Evolutionary conservation across 805 yeast species (phyloP).

Genomic region (Deakozyma indianensis): DNA sequence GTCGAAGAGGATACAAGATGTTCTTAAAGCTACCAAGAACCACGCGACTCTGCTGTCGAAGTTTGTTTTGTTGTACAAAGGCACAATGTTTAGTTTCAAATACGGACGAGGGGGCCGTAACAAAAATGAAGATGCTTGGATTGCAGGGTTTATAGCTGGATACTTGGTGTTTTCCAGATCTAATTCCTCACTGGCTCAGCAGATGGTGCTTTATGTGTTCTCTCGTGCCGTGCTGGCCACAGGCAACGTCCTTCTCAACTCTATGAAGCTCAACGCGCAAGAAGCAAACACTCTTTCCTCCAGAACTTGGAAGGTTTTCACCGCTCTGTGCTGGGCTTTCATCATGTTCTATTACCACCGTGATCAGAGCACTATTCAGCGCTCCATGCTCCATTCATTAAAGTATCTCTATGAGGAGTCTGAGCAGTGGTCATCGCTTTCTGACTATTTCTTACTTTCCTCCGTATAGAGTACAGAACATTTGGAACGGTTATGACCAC

Average conservation of each 20-base stretch:
- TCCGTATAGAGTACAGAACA: background rate
- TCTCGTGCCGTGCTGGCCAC: constrained; percentile 52
- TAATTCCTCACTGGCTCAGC: constrained; percentile 42
- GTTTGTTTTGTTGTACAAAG: constrained; percentile 41
- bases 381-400: constrained; percentile 52
- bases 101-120: constrained; percentile 10
- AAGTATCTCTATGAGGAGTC: constrained; percentile 55
- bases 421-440: constrained; percentile 28
- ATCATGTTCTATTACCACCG: constrained; percentile 57
- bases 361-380: constrained; percentile 49
- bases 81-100: constrained; percentile 17
- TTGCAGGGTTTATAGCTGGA: constrained; percentile 28
- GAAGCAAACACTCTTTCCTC: constrained; percentile 14
- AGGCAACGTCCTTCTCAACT: constrained; percentile 33
- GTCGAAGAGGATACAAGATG: constrained; percentile 26
- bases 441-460: constrained; percentile 9
- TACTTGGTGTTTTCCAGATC: constrained; percentile 25
- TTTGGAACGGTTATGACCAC: no score
- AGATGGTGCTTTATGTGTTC: constrained; percentile 59
- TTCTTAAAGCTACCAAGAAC: constrained; percentile 36
- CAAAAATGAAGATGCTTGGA: constrained; percentile 13
- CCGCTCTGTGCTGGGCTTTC: constrained; percentile 56
- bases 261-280: constrained; percentile 7
- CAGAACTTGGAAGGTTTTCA: constrained; percentile 41
- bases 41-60: constrained; percentile 43